Percentiles rank a stretch among this genome's conserved stretches.
Conservation (phyloP, 2,329 filamentous ascomycete genomes). For the Emmonsiellopsis sp. region DNA sequence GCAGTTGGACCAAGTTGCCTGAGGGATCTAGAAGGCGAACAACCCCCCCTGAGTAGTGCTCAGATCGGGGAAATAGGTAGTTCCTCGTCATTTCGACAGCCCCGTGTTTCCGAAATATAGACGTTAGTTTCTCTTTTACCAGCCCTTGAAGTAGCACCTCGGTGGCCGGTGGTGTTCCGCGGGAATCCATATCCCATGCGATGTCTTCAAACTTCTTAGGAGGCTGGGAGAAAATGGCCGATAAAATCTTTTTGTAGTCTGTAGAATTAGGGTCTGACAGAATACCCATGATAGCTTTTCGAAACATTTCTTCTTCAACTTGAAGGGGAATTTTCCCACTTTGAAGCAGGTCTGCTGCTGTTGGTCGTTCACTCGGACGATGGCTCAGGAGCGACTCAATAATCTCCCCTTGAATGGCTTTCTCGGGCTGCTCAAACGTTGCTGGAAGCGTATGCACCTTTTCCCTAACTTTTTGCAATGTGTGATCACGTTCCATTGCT, state of each 20-base stretch:
- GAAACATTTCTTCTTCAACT: slow-evolving; percentile 85
- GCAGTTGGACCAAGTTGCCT: slow-evolving; percentile 85
- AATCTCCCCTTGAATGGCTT: slow-evolving; percentile 61
- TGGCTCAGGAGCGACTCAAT: slow-evolving; percentile 73
- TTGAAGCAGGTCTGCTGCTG: slow-evolving; percentile 69
- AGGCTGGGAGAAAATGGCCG: slow-evolving; percentile 68
- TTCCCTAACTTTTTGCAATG: slow-evolving; percentile 61
- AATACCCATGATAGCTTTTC: slow-evolving; percentile 69
- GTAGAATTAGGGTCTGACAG: slow-evolving; percentile 68
- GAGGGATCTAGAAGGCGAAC: slow-evolving; percentile 73
- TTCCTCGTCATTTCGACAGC: slow-evolving; percentile 71
- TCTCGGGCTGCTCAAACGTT: slow-evolving; percentile 63
- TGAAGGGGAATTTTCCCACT: slow-evolving; percentile 82
- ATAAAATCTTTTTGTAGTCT: slow-evolving; percentile 82
- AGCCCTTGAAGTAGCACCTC: slow-evolving; percentile 58
- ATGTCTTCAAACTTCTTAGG: slow-evolving; percentile 72
- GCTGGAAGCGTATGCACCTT: slow-evolving; percentile 59
- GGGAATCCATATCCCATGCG: slow-evolving; percentile 61
- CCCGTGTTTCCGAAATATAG: slow-evolving; percentile 80
- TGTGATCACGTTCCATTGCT: slow-evolving; percentile 52
- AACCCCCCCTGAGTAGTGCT: slow-evolving; percentile 63
- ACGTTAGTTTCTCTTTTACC: slow-evolving; percentile 63
- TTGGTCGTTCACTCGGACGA: slow-evolving; percentile 71
- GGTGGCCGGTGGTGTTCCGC: slow-evolving; percentile 40
- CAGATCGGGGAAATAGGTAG: slow-evolving; percentile 70